Conservation (phyloP, 2,329 filamentous ascomycete species). For the Lasiodiplodia sp. region DNA sequence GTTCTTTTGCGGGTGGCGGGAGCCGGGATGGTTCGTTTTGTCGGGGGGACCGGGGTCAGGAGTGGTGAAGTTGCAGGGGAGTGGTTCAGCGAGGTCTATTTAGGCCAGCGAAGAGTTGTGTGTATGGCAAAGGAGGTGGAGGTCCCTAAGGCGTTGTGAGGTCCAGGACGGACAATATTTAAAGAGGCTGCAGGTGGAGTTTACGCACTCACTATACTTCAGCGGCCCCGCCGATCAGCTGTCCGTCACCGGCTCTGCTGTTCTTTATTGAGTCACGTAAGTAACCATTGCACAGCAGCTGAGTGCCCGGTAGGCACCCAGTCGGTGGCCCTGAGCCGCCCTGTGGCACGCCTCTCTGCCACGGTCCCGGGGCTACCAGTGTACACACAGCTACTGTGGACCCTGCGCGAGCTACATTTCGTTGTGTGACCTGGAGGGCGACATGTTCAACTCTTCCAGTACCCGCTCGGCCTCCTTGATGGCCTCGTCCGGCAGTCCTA, state of each 20-base stretch:
- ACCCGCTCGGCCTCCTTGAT: conserved; percentile 71
- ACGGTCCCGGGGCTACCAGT: conserved; percentile 18
- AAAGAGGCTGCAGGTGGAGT: conserved; percentile 14
- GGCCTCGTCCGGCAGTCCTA: conserved; percentile 73
- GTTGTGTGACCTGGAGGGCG: not conserved
- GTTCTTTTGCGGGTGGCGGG: conserved; percentile 20
- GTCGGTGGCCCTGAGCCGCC: conserved; percentile 21
- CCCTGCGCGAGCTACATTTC: conserved; percentile 10
- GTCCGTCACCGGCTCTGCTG: conserved; percentile 8
- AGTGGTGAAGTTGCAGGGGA: not conserved
- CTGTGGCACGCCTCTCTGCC: conserved; percentile 18
- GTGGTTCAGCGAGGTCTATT: not conserved
- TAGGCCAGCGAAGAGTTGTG: not conserved
- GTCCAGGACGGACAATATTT: not conserved
- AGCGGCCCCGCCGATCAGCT: conserved; percentile 19
- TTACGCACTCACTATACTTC: conserved; percentile 21
- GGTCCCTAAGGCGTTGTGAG: not conserved
- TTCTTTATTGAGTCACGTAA: conserved; percentile 20
- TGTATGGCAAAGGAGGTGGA: not conserved
- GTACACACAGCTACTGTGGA: conserved; percentile 24
- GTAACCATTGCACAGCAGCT: conserved; percentile 29
- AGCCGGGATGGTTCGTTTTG: conserved; percentile 1
- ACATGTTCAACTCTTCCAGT: conserved; percentile 49
- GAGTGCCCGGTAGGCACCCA: conserved; percentile 23
- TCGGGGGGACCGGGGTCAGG: not conserved